Conservation (phyloP, 768 basidiomycete species). For the Agrocybe pediades region DNA sequence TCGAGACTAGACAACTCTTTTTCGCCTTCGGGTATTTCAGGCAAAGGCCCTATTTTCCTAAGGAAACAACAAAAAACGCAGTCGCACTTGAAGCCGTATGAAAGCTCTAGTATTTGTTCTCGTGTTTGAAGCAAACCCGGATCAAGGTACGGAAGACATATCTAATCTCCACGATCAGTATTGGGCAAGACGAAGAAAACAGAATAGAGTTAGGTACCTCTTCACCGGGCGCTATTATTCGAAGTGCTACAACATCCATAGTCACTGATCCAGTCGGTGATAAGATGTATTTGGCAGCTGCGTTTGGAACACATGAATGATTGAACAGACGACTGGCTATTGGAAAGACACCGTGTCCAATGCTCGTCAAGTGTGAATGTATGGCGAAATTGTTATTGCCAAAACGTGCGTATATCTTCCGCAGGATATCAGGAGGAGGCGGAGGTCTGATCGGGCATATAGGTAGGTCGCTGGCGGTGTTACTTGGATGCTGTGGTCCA, state of each 20-base stretch:
- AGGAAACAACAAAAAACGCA: constrained; percentile 61
- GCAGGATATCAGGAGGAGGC: constrained; percentile 26
- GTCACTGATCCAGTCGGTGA: constrained; percentile 32
- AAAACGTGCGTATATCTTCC: constrained; percentile 57
- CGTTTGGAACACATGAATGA: constrained; percentile 80
- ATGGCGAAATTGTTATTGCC: constrained; percentile 83
- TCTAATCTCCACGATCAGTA: constrained; percentile 37
- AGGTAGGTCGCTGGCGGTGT: constrained; percentile 22
- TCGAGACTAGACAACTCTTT: constrained; percentile 31
- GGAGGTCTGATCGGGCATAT: constrained; percentile 32
- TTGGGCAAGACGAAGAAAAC: neutral
- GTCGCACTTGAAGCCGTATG: constrained; percentile 69
- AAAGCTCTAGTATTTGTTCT: constrained; percentile 55
- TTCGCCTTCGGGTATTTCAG: constrained; percentile 36
- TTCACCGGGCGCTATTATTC: constrained; percentile 55
- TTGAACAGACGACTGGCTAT: constrained; percentile 80
- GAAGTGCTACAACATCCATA: constrained; percentile 71
- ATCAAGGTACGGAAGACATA: constrained; percentile 77
- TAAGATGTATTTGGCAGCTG: constrained; percentile 61
- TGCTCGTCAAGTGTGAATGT: constrained; percentile 68
- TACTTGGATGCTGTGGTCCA: constrained; percentile 27
- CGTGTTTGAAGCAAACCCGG: constrained; percentile 70
- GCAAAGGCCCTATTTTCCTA: constrained; percentile 35
- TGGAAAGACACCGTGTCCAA: constrained; percentile 79
- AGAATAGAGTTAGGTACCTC: constrained; percentile 48